Evolutionary conservation across 208 protist genomes (phyloP).

Genomic region (Acanthamoeba triangularis): DNA sequence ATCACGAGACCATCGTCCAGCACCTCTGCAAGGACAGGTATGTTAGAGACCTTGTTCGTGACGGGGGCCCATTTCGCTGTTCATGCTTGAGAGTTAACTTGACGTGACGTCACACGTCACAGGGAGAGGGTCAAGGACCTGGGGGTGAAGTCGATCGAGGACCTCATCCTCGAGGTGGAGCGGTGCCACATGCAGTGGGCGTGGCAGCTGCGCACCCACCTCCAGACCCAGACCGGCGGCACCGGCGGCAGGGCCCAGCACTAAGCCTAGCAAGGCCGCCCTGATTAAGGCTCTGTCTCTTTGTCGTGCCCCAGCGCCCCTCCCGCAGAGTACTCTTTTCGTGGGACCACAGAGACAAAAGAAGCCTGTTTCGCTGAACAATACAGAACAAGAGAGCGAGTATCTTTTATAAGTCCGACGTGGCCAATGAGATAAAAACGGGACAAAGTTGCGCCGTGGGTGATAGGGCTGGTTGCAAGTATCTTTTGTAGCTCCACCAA

Average conservation of each 20-base stretch:
- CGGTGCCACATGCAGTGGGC: constrained; percentile 66
- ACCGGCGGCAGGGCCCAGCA: neutral
- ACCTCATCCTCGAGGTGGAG: constrained; percentile 26
- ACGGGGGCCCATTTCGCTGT: neutral
- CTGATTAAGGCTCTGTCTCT: too few relatives aligned
- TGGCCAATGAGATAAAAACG: too few relatives aligned
- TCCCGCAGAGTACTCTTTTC: too few relatives aligned
- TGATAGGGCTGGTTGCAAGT: too few relatives aligned
- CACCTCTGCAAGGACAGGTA: constrained; percentile 39
- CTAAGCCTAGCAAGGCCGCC: too few relatives aligned
- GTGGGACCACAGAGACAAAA: too few relatives aligned
- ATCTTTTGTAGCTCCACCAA: too few relatives aligned
- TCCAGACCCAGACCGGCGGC: neutral
- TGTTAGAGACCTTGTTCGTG: neutral
- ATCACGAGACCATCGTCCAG: neutral
- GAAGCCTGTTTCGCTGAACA: too few relatives aligned
- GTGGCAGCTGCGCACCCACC: constrained; percentile 39
- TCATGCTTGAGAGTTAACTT: neutral
- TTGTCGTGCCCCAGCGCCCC: too few relatives aligned
- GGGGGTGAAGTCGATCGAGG: neutral
- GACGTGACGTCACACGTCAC: neutral
- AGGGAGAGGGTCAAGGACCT: neutral
- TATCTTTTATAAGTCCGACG: too few relatives aligned
- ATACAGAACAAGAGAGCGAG: too few relatives aligned
- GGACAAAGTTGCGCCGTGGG: too few relatives aligned